These are phyloP conservation scores for Penicillium expansum DNA, from an alignment of 2,329 filamentous ascomycete species.

Conservation along the genomic window DNA sequence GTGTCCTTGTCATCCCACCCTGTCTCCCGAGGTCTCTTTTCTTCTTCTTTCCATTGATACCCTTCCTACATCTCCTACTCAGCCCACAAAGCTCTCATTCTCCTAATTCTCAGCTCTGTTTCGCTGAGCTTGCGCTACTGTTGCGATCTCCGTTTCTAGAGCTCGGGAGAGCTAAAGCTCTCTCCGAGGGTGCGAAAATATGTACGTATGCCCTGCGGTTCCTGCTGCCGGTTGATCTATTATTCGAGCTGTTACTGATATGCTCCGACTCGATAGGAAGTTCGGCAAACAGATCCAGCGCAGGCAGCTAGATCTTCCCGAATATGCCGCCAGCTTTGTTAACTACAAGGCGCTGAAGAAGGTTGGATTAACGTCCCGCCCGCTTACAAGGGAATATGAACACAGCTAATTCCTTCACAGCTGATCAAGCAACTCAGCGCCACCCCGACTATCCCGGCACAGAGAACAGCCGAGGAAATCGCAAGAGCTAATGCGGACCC, in stretches of 20 bases:
- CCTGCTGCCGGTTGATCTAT: neutral
- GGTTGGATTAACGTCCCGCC: constrained; percentile 52
- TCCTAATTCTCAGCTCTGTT: neutral
- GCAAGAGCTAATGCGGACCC: constrained; percentile 60
- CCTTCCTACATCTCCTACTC: neutral
- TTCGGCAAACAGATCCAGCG: constrained; percentile 99
- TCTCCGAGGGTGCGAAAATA: constrained; percentile 7
- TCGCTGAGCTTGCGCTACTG: constrained; percentile 3
- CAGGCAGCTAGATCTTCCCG: constrained; percentile 95
- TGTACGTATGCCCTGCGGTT: neutral
- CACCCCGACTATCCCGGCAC: constrained; percentile 77
- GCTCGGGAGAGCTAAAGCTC: constrained; percentile 16
- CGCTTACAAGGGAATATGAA: neutral
- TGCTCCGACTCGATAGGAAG: constrained; percentile 65
- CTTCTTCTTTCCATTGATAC: neutral
- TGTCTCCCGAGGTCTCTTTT: neutral
- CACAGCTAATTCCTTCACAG: constrained; percentile 51
- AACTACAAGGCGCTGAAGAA: constrained; percentile 99
- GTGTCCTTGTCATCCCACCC: constrained; percentile 4
- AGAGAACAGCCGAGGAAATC: constrained; percentile 55
- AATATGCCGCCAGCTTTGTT: constrained; percentile 98
- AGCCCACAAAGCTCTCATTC: neutral
- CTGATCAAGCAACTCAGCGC: constrained; percentile 98
- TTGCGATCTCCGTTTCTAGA: neutral
- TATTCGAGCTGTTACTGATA: neutral